These are phyloP conservation scores for Fusarium camptoceras DNA, from an alignment of 2,329 filamentous ascomycete genomes.

Conservation along the genomic window DNA sequence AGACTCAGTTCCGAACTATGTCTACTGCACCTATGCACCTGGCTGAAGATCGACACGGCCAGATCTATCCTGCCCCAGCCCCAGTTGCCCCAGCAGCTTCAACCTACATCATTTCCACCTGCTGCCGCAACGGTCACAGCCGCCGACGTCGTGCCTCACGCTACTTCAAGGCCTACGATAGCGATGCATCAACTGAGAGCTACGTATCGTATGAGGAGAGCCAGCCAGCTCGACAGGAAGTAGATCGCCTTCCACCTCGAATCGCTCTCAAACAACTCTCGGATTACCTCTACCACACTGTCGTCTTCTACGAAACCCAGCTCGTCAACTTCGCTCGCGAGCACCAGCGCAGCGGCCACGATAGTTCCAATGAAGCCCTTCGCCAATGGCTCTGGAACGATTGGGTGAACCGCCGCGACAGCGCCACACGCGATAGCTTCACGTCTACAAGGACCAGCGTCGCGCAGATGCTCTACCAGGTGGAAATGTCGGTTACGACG, in stretches of 20 bases:
- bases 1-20: constrained; percentile 2
- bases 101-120: background rate
- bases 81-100: background rate
- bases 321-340: constrained; percentile 22
- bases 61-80: constrained; percentile 7
- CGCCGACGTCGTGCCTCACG: constrained; percentile 21
- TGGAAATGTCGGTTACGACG: constrained; percentile 16
- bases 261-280: constrained; percentile 33
- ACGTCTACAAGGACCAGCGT: constrained; percentile 25
- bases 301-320: constrained; percentile 20
- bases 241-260: constrained; percentile 28
- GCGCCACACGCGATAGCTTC: constrained; percentile 13
- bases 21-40: background rate
- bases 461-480: constrained; percentile 14
- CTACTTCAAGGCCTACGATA: constrained; percentile 6
- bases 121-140: constrained; percentile 5
- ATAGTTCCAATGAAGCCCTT: constrained; percentile 16
- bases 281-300: constrained; percentile 19
- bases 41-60: constrained; percentile 13
- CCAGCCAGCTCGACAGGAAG: background rate
- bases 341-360: constrained; percentile 10
- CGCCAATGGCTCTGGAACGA: constrained; percentile 30
- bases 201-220: constrained; percentile 10
- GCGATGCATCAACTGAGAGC: constrained; percentile 3
- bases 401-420: constrained; percentile 17